A percentile compares a stretch with the other conserved stretches of the same genome.
These are phyloP conservation scores for Inonotus hispidus DNA, from an alignment of 1,284 basidiomycete genomes.

Conservation along the genomic window DNA sequence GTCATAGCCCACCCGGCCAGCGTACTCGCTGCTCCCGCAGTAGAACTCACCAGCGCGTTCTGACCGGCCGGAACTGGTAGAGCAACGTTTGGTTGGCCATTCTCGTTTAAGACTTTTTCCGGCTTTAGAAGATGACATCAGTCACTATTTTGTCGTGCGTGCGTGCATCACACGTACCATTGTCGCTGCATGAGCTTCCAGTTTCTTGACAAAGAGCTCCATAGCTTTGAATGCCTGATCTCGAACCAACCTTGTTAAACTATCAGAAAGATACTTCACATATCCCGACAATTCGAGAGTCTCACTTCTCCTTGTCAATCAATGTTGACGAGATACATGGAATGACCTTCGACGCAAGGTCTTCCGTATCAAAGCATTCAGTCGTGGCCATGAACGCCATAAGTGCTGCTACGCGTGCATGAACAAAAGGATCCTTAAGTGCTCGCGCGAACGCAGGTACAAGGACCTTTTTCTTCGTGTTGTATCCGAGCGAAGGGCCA, in stretches of 20 bases:
- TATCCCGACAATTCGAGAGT: not conserved
- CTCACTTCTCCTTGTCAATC: constrained; percentile 88
- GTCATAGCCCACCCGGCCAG: constrained; percentile 94
- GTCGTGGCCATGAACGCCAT: constrained; percentile 96
- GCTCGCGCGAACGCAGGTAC: constrained; percentile 92
- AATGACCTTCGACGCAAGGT: constrained; percentile 85
- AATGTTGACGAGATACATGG: constrained; percentile 77
- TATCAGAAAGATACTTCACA: not conserved
- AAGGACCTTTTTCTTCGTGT: constrained; percentile 92
- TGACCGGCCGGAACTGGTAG: constrained; percentile 38
- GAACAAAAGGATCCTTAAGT: constrained; percentile 88
- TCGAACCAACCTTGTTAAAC: constrained; percentile 62
- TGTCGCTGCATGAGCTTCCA: constrained; percentile 72
- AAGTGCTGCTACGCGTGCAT: constrained; percentile 89
- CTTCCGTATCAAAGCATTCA: constrained; percentile 85
- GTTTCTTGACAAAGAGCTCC: constrained; percentile 76
- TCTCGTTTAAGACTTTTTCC: constrained; percentile 50
- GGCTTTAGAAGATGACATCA: constrained; percentile 42
- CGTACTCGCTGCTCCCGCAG: constrained; percentile 85
- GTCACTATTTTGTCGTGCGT: not conserved
- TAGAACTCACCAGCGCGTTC: constrained; percentile 70
- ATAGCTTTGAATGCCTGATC: constrained; percentile 94
- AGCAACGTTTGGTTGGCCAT: constrained; percentile 28
- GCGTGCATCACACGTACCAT: constrained; percentile 52
- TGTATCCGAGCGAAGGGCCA: constrained; percentile 77